These are phyloP conservation scores for Sindora glabra DNA, from an alignment of 306 rosid genomes.

Conservation along the genomic window DNA sequence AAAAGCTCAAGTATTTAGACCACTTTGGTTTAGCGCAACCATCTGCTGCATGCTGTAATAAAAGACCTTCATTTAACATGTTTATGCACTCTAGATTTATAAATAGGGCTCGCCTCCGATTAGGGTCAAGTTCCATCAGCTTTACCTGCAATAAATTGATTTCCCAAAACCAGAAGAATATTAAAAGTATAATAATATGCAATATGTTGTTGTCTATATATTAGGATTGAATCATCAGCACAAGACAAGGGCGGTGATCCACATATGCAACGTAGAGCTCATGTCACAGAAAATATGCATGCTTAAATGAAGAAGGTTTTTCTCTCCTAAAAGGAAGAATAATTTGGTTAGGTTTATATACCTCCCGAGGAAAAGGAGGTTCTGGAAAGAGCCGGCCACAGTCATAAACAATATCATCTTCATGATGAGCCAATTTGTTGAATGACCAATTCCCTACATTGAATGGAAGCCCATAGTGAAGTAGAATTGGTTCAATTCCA, in stretches of 20 bases:
- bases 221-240: not conserved
- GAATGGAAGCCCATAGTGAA: constrained; percentile 90
- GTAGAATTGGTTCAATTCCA: constrained; percentile 83
- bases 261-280: not conserved
- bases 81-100: constrained; percentile 75
- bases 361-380: constrained; percentile 97
- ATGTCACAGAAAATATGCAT: not conserved
- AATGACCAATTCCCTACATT: constrained; percentile 94
- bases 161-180: not conserved
- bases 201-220: not conserved
- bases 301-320: not conserved
- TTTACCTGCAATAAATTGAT: constrained; percentile 43
- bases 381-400: constrained; percentile 81
- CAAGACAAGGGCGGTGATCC: not conserved
- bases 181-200: not conserved
- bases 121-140: constrained; percentile 53
- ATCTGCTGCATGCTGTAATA: constrained; percentile 68
- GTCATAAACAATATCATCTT: constrained; percentile 67
- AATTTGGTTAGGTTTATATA: constrained; percentile 19
- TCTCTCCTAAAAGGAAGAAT: not conserved
- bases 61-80: constrained; percentile 78
- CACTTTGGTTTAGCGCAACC: constrained; percentile 78
- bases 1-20: constrained; percentile 84
- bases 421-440: constrained; percentile 73
- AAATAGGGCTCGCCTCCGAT: constrained; percentile 50